Evolutionary conservation across 345 rosid species (phyloP), one percentile per base, ranked within the genome.

Genomic region (Eucalyptus sp.): DNA sequence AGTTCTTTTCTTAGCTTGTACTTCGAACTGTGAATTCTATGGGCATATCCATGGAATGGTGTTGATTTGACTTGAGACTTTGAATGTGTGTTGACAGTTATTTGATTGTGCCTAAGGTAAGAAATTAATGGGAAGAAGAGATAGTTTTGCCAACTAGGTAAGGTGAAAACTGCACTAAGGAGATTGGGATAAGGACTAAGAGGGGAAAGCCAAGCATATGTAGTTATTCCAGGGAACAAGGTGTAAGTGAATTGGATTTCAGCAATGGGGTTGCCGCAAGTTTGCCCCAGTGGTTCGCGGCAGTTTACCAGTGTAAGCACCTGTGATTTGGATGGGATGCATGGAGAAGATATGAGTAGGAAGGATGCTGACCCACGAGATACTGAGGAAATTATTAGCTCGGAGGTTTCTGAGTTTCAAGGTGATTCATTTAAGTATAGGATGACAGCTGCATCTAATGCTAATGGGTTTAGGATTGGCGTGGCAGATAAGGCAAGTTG

Each of bases 261-360:
- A 64, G 92, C 86, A 24, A 97, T 97, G 99, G 99, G 99, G 71
- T 89, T 97, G 92, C 99, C 97, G 2, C 99, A 95, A 90, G 92
- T 94, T 91, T 91, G 96, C 92, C 92, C 97, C 46, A 83, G 87
- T 88, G 95, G 96, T 89, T 91, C 96, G 1, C 91, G 92, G 41
- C 91, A 88, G 46, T 92, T 91, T 93, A 60, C 95, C 87, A 89
- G 91, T 87, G 89, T 89, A 51, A 91, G 95, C 90, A 89, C 94
- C 87, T 92, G 93, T 93, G 94, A 94, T 88, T 90, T 94, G 89
- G 96, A 94, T 94, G 92, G 92, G 88, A 87, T 94, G 90, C 89
- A 88, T 62, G 88, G 91, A 88, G 95, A 92, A 90, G 90, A 88
- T 64, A 52, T 93, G 31, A 87, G 86, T 88, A 90, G 83, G 88